Evolutionary conservation across 164 flowering plant species (phyloP), one percentile per base, ranked within the genome.

Genomic region (Chimonanthus salicifolius): DNA sequence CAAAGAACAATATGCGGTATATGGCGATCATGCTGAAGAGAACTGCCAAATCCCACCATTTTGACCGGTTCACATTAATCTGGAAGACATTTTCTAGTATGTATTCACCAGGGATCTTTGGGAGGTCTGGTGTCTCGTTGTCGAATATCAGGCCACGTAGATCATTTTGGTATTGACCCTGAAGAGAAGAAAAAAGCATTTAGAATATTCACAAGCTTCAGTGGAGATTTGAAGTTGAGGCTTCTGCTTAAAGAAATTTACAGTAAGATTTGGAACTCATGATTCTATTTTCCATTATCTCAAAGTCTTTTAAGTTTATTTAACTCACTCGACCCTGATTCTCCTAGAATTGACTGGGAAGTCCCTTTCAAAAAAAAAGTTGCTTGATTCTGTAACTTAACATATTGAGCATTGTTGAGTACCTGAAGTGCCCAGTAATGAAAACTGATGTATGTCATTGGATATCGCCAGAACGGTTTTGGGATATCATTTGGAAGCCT

Each of bases 351-450:
- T 58, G 16, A 58, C 5, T 8, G 9, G 62, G 62, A 58, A 10
- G 16, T 6, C 11, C 16, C 62, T 58, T 58, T 10, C 4, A 58
- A 33, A 63, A 33, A 63, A 13, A 63, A 63, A n/a, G 66, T 18
- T 46, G n/a, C 48, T 44, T 46, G 11, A 48, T 46, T 46, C 68
- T 8, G 33, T 2, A 66, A 15, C 9, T 13, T 3, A 46, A 7
- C 45, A 63, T 6, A 63, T 72, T 13, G n/a, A 15, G 48, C 33
- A 20, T 47, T n/a, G n/a, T 20, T 69, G n/a, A 47, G 43, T 88
- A 92, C 98, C 96, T 94, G 98, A 4, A 91, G 82, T 70, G 97
- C 95, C 99, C 99, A 94, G 85, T 79, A 92, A 74, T 94, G 97
- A 83, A 94, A 94, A 84, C 97, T 94, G 78, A 92, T 87, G 76